A percentile compares a stretch with the other conserved stretches of the same genome.
phyloP scores from a whole-genome alignment of 257 asterid genomes.

The Petunia secreta region DNA sequence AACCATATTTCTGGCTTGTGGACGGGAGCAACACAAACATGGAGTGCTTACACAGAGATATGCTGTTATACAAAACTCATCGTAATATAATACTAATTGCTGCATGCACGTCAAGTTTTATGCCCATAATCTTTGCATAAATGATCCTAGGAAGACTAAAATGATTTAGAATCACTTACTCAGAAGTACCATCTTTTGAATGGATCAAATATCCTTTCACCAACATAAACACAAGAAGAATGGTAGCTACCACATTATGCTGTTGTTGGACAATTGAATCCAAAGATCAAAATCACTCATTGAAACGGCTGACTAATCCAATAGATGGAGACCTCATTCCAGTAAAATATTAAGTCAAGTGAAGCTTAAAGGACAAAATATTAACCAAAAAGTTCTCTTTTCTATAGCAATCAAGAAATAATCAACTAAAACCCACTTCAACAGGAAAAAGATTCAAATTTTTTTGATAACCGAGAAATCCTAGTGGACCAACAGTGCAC shows the following conservation, averaged over 20 bases:
- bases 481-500: too few relatives aligned
- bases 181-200: not conserved
- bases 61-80: not conserved
- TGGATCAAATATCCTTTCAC: not conserved
- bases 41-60: not conserved
- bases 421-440: not conserved
- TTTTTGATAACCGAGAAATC: not conserved
- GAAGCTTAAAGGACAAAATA: constrained; percentile 1
- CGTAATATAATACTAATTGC: not conserved
- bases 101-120: not conserved
- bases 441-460: not conserved
- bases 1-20: not conserved
- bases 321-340: not conserved
- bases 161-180: not conserved
- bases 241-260: not conserved
- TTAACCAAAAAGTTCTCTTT: not conserved
- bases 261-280: constrained; percentile 4
- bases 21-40: not conserved
- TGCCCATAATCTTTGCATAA: not conserved
- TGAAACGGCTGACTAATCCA: constrained; percentile 12
- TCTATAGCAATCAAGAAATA: not conserved
- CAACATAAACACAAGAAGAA: not conserved
- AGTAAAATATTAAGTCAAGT: not conserved
- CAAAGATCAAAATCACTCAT: constrained; percentile 6
- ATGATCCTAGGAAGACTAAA: not conserved